Evolutionary conservation across 2,329 filamentous ascomycete species (phyloP), one percentile per base, ranked within the genome.

Genomic region (Hymenoscyphus repandus): DNA sequence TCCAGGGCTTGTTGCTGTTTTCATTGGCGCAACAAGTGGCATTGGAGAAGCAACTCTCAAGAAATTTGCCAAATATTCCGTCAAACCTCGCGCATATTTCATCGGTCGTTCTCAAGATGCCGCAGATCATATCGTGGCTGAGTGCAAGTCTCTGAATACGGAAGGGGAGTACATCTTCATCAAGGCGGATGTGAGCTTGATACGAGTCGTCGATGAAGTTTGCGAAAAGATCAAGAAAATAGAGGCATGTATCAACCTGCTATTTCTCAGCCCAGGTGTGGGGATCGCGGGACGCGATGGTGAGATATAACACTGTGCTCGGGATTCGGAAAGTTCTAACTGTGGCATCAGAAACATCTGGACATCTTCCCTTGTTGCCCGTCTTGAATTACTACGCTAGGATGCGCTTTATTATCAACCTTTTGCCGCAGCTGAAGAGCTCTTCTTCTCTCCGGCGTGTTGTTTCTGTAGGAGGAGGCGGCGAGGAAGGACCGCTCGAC

Each of bases 381-480:
- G 69, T 74, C 5, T 68, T 83, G 10, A 69, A 68, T 7, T 76
- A 77, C 64, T 82, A 84, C 64, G 70, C 75, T 1, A 80, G 81
- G 12, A 69, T 76, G 46, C 76, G 77, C 37, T 77, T 83, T 59
- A 70, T 76, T 12, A 50, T 70, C 45, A 78, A 80, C 46, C 72
- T 86, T 0, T 72, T 85, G 11, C 80, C 82, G 0, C 70, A 76
- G 0, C 68, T 85, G 1, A 43, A 51, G 32, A 71, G 75, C 0
- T 55, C 69, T 0, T 53, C 64, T 1, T 64, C 78, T 6, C 54
- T 58, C 13, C 72, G 74, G 0, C 75, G 79, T 9, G 76, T 82
- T 15, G 71, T 83, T 34, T 74, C 67, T 31, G 52, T 62, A 5
- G 51, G 15, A 7, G 55, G 49, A 22, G 59, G 56, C 12, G 37